Conservation (phyloP, 208 protist species). For the Leishmania tarentolae region DNA sequence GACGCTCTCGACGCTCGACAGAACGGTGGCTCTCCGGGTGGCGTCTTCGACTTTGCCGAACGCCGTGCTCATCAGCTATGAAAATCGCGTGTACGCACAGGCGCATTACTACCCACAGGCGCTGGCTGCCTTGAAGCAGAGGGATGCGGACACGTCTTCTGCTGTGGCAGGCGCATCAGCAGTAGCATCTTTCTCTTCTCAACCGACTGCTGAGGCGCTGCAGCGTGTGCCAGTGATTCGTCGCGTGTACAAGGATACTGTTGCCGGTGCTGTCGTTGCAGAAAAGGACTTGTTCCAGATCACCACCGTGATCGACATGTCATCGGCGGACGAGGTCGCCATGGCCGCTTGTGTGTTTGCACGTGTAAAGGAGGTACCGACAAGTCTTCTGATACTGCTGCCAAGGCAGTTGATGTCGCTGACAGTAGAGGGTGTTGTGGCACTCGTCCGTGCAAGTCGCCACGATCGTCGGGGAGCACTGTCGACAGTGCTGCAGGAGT, state of each 20-base stretch:
- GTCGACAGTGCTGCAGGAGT: conserved; percentile 18
- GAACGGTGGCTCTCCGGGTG: conserved; percentile 1
- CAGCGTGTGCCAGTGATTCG: conserved; percentile 17
- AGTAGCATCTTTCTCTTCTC: not conserved
- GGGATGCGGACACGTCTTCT: not conserved
- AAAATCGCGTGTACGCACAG: conserved; percentile 29
- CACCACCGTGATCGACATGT: conserved; percentile 9
- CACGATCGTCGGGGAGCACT: conserved; percentile 38
- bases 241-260: conserved; percentile 13
- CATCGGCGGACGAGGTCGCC: conserved; percentile 26
- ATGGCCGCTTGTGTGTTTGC: conserved; percentile 22
- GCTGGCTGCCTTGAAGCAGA: conserved; percentile 11
- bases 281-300: conserved; percentile 36
- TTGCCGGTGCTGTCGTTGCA: conserved; percentile 15
- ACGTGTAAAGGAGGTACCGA: conserved; percentile 14
- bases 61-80: not conserved
- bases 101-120: conserved; percentile 14
- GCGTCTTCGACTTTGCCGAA: not conserved
- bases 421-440: conserved; percentile 37
- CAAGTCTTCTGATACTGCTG: conserved; percentile 7
- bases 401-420: not conserved
- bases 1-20: conserved; percentile 20
- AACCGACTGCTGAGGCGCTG: conserved; percentile 3
- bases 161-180: not conserved
- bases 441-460: conserved; percentile 34